phyloP scores from a whole-genome alignment of 1,139 yeast genomes.

The Hyphopichia buzzinii region DNA sequence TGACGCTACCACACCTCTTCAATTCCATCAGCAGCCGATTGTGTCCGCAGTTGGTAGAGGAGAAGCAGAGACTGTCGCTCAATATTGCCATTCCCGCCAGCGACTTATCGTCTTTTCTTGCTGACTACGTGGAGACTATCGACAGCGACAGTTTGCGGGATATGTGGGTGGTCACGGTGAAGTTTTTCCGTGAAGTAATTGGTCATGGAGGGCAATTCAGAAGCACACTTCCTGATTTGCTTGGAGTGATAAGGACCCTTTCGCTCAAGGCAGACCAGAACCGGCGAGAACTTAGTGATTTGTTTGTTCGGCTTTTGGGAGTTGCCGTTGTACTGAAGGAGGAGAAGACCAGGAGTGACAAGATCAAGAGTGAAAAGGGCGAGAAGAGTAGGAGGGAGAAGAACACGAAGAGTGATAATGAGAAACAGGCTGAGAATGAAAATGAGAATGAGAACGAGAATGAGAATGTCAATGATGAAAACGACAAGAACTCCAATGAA shows the following conservation, averaged over 20 bases:
- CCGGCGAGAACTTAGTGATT: slow-evolving; percentile 66
- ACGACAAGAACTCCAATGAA: slow-evolving; percentile 8
- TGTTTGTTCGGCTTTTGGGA: slow-evolving; percentile 55
- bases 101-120: slow-evolving; percentile 50
- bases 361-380: slow-evolving; percentile 4
- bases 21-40: slow-evolving; percentile 47
- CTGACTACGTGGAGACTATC: slow-evolving; percentile 58
- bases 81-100: slow-evolving; percentile 40
- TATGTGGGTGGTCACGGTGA: slow-evolving; percentile 57
- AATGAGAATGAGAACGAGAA: too few species aligned
- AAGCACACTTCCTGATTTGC: slow-evolving; percentile 48
- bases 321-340: slow-evolving; percentile 19
- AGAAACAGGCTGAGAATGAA: too few species aligned
- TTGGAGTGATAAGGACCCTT: slow-evolving; percentile 50
- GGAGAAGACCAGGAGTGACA: slow-evolving; percentile 9
- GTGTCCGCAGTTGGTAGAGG: slow-evolving; percentile 29
- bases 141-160: slow-evolving; percentile 79
- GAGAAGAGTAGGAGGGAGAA: slow-evolving; percentile 2
- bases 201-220: slow-evolving; percentile 50
- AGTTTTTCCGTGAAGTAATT: slow-evolving; percentile 58
- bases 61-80: slow-evolving; percentile 39
- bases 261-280: slow-evolving; percentile 56
- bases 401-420: slow-evolving; percentile 5
- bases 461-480: too few species aligned
- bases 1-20: slow-evolving; percentile 68